These are phyloP conservation scores for Mycena olivaceomarginata DNA, from an alignment of 768 basidiomycete species.

Conservation along the genomic window DNA sequence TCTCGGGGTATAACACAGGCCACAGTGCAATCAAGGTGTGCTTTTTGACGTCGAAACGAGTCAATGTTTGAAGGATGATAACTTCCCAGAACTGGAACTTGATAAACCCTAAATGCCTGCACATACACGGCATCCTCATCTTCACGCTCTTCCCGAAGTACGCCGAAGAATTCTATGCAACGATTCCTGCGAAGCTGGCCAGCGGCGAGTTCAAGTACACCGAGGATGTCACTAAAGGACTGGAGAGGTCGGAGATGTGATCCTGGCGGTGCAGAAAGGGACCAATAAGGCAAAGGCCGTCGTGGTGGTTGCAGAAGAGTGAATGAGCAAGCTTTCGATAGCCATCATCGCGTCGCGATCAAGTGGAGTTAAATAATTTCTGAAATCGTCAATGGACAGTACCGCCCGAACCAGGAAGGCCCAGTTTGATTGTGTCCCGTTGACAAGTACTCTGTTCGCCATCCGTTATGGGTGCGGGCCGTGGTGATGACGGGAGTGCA, in stretches of 20 bases:
- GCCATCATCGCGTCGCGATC: too few relatives aligned
- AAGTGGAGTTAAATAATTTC: too few relatives aligned
- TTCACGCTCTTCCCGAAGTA: slow-evolving; percentile 56
- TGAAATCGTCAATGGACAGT: too few relatives aligned
- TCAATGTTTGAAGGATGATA: too few relatives aligned
- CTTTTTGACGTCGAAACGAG: neutral
- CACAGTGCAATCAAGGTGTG: slow-evolving; percentile 53
- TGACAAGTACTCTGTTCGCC: too few relatives aligned
- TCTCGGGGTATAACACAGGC: slow-evolving; percentile 58
- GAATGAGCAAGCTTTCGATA: too few relatives aligned
- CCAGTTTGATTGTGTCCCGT: too few relatives aligned
- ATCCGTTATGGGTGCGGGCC: too few relatives aligned
- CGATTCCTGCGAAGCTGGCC: slow-evolving; percentile 62
- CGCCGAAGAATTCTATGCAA: slow-evolving; percentile 62
- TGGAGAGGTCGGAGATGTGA: too few relatives aligned
- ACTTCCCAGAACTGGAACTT: slow-evolving; percentile 59
- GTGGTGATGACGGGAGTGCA: too few relatives aligned
- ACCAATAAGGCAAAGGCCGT: slow-evolving; percentile 53
- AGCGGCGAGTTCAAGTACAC: slow-evolving; percentile 67
- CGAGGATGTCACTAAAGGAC: slow-evolving; percentile 59
- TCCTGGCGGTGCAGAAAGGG: slow-evolving; percentile 51
- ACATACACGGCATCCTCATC: slow-evolving; percentile 63
- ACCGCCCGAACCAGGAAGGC: too few relatives aligned
- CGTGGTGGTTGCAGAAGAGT: slow-evolving; percentile 32
- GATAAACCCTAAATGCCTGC: slow-evolving; percentile 65